phyloP scores from a whole-genome alignment of 768 basidiomycete species.

The Hypholoma fasciculare region DNA sequence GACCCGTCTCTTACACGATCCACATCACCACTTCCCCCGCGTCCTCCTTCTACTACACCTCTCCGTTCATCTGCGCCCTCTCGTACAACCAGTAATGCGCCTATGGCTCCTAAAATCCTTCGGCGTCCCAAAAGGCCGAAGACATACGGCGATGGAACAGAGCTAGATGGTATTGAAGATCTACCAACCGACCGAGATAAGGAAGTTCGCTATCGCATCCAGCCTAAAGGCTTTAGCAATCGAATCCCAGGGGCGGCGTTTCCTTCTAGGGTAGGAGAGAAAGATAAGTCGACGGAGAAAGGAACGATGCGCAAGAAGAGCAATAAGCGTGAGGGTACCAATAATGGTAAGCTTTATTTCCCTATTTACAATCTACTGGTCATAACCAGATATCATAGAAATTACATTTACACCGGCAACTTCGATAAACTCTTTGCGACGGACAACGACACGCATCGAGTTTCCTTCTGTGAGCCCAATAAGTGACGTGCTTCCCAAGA shows the following conservation, averaged over 20 bases:
- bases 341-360: conserved; percentile 39
- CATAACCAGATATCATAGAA: conserved; percentile 15
- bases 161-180: conserved; percentile 87
- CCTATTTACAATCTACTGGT: conserved; percentile 17
- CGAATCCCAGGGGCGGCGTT: conserved; percentile 60
- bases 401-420: conserved; percentile 32
- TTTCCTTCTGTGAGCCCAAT: conserved; percentile 39
- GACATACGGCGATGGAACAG: conserved; percentile 85
- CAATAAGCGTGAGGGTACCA: conserved; percentile 45
- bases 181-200: conserved; percentile 84
- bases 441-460: conserved; percentile 56
- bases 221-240: conserved; percentile 67
- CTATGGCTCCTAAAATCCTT: conserved; percentile 61
- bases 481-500: conserved; percentile 41
- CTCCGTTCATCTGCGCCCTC: conserved; percentile 27
- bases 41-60: conserved; percentile 60
- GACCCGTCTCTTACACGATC: conserved; percentile 44
- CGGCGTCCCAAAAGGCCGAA: conserved; percentile 76
- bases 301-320: conserved; percentile 60
- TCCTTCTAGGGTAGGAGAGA: conserved; percentile 32
- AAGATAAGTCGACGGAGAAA: conserved; percentile 41
- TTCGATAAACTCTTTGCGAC: conserved; percentile 55
- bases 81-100: conserved; percentile 26
- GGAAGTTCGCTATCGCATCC: conserved; percentile 72
- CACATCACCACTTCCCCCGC: conserved; percentile 58